Evolutionary conservation across 768 basidiomycete species (phyloP).

Genomic region (Lepiota brunneoincarnata): DNA sequence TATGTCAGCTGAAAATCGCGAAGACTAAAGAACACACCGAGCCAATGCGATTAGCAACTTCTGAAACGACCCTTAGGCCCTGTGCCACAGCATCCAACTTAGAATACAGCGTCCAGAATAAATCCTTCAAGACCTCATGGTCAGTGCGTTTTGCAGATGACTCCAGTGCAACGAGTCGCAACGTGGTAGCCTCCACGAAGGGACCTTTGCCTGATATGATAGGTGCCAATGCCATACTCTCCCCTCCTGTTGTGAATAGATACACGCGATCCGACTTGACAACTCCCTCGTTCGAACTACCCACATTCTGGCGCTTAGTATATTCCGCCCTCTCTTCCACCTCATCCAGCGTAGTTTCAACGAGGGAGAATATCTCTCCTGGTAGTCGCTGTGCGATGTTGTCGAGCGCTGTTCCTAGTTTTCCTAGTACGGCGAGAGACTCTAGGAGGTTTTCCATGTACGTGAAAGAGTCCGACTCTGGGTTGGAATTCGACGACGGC

Average conservation of each 20-base stretch:
- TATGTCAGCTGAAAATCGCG: neutral
- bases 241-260: constrained; percentile 37
- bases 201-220: constrained; percentile 21
- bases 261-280: constrained; percentile 51
- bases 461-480: constrained; percentile 89
- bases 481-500: constrained; percentile 45
- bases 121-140: constrained; percentile 82
- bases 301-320: constrained; percentile 40
- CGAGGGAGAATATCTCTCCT: constrained; percentile 77
- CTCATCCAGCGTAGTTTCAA: constrained; percentile 87
- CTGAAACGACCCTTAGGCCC: constrained; percentile 84
- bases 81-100: constrained; percentile 94
- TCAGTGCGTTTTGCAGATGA: constrained; percentile 69
- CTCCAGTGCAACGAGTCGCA: constrained; percentile 74
- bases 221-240: constrained; percentile 21
- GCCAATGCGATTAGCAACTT: constrained; percentile 87
- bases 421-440: constrained; percentile 88
- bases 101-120: constrained; percentile 97
- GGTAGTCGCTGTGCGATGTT: constrained; percentile 79
- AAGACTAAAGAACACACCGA: constrained; percentile 59
- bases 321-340: constrained; percentile 90
- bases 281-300: constrained; percentile 33
- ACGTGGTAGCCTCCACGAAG: constrained; percentile 44
- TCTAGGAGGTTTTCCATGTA: constrained; percentile 94
- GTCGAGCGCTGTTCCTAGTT: constrained; percentile 82